Conservation (phyloP, 2,329 filamentous ascomycete species). For the Trichoderma aggressivum region DNA sequence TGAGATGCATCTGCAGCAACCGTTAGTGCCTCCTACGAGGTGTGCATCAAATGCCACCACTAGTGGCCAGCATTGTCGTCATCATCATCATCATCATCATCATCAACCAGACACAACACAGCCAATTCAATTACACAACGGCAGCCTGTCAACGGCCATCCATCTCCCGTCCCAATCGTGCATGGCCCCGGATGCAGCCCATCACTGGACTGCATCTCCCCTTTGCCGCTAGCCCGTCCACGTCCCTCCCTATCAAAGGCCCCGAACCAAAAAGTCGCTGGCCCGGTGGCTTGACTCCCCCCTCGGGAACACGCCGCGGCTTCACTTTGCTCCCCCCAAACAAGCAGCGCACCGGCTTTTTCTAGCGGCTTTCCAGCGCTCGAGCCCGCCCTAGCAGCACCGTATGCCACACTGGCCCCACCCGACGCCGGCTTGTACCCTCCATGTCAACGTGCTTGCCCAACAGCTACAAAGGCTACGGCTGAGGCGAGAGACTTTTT, state of each 20-base stretch:
- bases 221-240: background rate
- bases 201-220: background rate
- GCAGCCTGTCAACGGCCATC: background rate
- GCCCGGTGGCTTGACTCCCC: background rate
- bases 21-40: background rate
- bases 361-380: slow-evolving; percentile 9
- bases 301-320: slow-evolving; percentile 4
- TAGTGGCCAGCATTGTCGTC: background rate
- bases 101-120: background rate
- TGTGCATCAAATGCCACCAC: background rate
- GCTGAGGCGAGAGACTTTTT: slow-evolving; percentile 14
- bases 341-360: background rate
- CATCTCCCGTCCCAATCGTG: background rate
- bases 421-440: slow-evolving; percentile 10
- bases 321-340: background rate
- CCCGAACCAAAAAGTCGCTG: background rate
- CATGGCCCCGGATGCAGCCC: slow-evolving; percentile 5
- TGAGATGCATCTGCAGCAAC: background rate
- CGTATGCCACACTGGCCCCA: slow-evolving; percentile 18
- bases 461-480: background rate
- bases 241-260: background rate
- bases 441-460: background rate
- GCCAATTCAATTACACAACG: background rate
- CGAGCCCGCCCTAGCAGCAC: background rate
- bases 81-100: background rate